phyloP scores from a whole-genome alignment of 2,329 filamentous ascomycete species.

The Triangularia setosa region DNA sequence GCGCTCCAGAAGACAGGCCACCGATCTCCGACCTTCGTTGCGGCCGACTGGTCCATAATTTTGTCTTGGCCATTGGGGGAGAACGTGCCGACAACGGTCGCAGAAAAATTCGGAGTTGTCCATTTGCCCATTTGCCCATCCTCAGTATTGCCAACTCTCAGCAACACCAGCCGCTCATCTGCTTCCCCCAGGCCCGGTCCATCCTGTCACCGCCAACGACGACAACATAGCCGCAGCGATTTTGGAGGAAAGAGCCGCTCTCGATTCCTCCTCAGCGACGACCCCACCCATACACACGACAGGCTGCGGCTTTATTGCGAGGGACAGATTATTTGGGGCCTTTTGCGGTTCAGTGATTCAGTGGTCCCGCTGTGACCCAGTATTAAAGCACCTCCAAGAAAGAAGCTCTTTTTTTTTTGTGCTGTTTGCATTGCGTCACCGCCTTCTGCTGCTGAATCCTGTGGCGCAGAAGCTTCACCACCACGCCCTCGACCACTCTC shows the following conservation, averaged over 20 bases:
- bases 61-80: slow-evolving; percentile 17
- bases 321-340: background rate
- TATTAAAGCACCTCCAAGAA: background rate
- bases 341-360: background rate
- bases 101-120: slow-evolving; percentile 23
- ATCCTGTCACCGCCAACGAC: slow-evolving; percentile 7
- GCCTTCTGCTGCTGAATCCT: slow-evolving; percentile 4
- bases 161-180: slow-evolving; percentile 5
- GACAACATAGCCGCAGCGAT: slow-evolving; percentile 7
- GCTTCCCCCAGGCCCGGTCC: background rate
- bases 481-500: background rate
- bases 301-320: slow-evolving; percentile 2
- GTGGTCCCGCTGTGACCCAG: slow-evolving; percentile 1
- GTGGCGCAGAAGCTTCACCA: slow-evolving; percentile 10
- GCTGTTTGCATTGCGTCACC: slow-evolving; percentile 23
- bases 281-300: background rate
- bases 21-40: slow-evolving; percentile 20
- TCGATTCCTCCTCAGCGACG: background rate
- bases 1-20: background rate
- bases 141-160: slow-evolving; percentile 7
- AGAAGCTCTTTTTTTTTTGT: slow-evolving; percentile 3
- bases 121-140: slow-evolving; percentile 8
- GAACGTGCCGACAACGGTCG: slow-evolving; percentile 27
- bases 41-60: slow-evolving; percentile 17
- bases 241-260: background rate